Base-by-base conservation (phyloP, 2,329 filamentous ascomycete genomes). In the Dactylella cylindrospora region DNA sequence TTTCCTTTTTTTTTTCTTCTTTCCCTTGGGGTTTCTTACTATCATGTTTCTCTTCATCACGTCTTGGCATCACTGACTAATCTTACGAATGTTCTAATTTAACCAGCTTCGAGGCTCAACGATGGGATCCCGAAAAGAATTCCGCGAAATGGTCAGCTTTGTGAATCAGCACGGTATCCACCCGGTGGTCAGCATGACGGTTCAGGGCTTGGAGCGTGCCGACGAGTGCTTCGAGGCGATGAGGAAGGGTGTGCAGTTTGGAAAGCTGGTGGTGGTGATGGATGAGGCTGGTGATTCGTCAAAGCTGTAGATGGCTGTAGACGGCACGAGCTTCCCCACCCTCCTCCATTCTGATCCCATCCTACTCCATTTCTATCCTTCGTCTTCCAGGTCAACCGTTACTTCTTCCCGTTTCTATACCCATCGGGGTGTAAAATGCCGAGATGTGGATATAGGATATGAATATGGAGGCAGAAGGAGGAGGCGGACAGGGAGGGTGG, bases 121-220 rank as follows among this genome's bases (percentile, higher is more conserved):
- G 0, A 95, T 97, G 90, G 91, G 91, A 0, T 95, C 88, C 22
- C 80, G 87, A 36, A 84, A 82, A 70, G 93, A 97, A 74, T 97
- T 96, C 70, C 77, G 77, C n/a, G 88, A 93, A 17, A 95, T 97
- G 89, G 79, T 96, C 13, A 17, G 32, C 1, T 95, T 95, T 74
- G 86, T 96, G 28, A 78, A 78, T 9, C 74, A 83, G 65, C 82
- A 88, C 66, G 80, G 84, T 70, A 84, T 96, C 62, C 79, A 76
- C 49, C 90, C 91, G 0, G 77, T 95, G 2, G 80, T 97, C 0
- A 93, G 86, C 66, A 80, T 85, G 46, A 81, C 84, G 0, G 81
- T 87, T 10, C 81, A 82, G 67, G 88, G 88, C 0, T 73, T 95
- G 67, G 78, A 83, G n/a, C 85, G 77, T n/a, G 87, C 97, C 49